Evolutionary conservation across 768 basidiomycete genomes (phyloP).

Genomic region (Podaxis rugospora): DNA sequence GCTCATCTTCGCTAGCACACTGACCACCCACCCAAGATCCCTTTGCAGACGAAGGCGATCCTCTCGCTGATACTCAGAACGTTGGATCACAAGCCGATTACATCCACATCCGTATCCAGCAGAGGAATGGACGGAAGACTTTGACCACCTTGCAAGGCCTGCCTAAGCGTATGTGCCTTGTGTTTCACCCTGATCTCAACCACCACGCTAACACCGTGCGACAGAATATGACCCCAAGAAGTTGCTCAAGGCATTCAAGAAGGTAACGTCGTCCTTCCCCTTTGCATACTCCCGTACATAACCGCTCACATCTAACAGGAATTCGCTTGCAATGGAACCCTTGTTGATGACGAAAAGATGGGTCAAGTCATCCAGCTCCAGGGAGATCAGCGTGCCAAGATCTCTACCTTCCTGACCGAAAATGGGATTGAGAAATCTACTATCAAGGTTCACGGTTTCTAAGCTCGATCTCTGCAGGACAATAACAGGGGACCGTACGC

Average conservation of each 20-base stretch:
- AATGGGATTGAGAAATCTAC: slow-evolving; percentile 73
- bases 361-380: slow-evolving; percentile 98
- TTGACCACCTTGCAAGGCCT: slow-evolving; percentile 96
- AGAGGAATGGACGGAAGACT: slow-evolving; percentile 98
- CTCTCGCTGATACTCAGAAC: slow-evolving; percentile 67
- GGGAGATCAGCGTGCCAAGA: slow-evolving; percentile 94
- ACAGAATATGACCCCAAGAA: slow-evolving; percentile 97
- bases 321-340: slow-evolving; percentile 97
- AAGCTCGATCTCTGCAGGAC: slow-evolving; percentile 19
- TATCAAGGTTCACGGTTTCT: slow-evolving; percentile 91
- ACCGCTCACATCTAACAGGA: slow-evolving; percentile 46
- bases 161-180: slow-evolving; percentile 68
- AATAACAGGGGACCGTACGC: slow-evolving; percentile 4
- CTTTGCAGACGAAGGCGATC: slow-evolving; percentile 92
- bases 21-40: slow-evolving; percentile 56
- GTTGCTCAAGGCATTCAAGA: slow-evolving; percentile 98
- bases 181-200: slow-evolving; percentile 6
- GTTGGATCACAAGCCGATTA: slow-evolving; percentile 80
- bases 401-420: slow-evolving; percentile 80
- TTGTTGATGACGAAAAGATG: slow-evolving; percentile 93
- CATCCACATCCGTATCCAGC: slow-evolving; percentile 97
- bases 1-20: not conserved
- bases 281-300: slow-evolving; percentile 1
- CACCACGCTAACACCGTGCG: slow-evolving; percentile 8
- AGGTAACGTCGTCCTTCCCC: slow-evolving; percentile 44